Evolutionary conservation across 108 stramenopile species (phyloP), one percentile per base, ranked within the genome.

Genomic region (Nitzschia sp.): DNA sequence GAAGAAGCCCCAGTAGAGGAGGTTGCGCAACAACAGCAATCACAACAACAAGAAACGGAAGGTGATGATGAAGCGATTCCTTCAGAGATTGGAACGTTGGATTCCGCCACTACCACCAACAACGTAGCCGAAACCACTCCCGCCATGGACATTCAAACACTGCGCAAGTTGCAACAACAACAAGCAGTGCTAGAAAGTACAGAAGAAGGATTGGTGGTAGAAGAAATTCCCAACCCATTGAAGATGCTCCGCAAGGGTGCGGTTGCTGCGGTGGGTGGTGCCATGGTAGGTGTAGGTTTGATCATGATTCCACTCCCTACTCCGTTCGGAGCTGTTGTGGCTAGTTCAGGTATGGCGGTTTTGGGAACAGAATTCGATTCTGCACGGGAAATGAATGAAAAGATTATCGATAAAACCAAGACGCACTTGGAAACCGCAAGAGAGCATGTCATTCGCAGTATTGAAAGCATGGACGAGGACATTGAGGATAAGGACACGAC

Each of bases 251-350:
- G 78, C 20, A 83, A 83, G 56, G 78, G 77, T n/a, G 82, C 74
- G 5, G 75, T 70, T n/a, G 82, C 82, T 41, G 82, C 62, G 12
- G 70, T 70, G 3, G 82, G 82, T 55, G 82, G 82, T 51, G 52
- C 78, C 17, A 64, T 79, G 69, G 73, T 83, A 3, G 83, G 48
- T 22, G 55, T 78, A 0, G 83, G 83, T 7, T 26, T 76, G 8
- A 54, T 77, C 17, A 71, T 84, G 77, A 80, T 81, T 55, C 83
- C 83, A 37, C 41, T 84, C 24, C 83, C 83, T 17, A 81, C 77
- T 7, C 83, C 83, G 0, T 67, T 72, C 43, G 83, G 83, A 15
- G 54, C 39, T 48, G 80, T 77, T 1, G 69, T 84, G 38, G 78
- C 77, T 1, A 60, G 66, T 50, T 64, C 72, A 17, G 83, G 83